Evolutionary conservation across 2,329 filamentous ascomycete genomes (phyloP).

Genomic region (Sclerotinia glacialis): DNA sequence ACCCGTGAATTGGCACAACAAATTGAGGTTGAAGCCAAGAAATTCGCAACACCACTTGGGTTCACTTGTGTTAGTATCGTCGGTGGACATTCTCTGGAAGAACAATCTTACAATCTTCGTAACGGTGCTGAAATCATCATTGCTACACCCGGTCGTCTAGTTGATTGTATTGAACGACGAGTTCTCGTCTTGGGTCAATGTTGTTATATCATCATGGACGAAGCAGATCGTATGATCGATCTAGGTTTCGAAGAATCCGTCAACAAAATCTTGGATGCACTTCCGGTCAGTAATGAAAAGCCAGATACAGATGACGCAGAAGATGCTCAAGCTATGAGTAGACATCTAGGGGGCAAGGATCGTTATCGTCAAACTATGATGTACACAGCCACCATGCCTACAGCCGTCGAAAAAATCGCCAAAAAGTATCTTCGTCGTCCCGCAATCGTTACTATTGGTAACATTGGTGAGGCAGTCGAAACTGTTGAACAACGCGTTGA

Average conservation of each 20-base stretch:
- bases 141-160: constrained; percentile 93
- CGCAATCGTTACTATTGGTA: constrained; percentile 91
- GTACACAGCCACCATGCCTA: constrained; percentile 99
- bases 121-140: constrained; percentile 97
- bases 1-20: constrained; percentile 97
- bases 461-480: constrained; percentile 91
- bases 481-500: constrained; percentile 97
- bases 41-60: constrained; percentile 85
- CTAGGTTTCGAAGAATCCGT: constrained; percentile 96
- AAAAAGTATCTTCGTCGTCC: constrained; percentile 92
- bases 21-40: constrained; percentile 89
- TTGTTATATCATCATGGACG: constrained; percentile 98
- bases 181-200: constrained; percentile 92
- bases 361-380: constrained; percentile 98
- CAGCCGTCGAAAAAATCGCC: constrained; percentile 90
- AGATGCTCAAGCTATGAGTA: constrained; percentile 78
- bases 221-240: constrained; percentile 98
- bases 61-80: constrained; percentile 97
- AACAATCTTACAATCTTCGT: constrained; percentile 84
- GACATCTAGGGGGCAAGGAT: constrained; percentile 69
- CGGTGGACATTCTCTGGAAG: constrained; percentile 93
- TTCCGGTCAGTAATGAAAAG: constrained; percentile 91
- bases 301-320: constrained; percentile 92
- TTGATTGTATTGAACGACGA: constrained; percentile 93
- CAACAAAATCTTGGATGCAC: constrained; percentile 93